phyloP scores from a whole-genome alignment of 257 asterid species.

The Prunella vulgaris region DNA sequence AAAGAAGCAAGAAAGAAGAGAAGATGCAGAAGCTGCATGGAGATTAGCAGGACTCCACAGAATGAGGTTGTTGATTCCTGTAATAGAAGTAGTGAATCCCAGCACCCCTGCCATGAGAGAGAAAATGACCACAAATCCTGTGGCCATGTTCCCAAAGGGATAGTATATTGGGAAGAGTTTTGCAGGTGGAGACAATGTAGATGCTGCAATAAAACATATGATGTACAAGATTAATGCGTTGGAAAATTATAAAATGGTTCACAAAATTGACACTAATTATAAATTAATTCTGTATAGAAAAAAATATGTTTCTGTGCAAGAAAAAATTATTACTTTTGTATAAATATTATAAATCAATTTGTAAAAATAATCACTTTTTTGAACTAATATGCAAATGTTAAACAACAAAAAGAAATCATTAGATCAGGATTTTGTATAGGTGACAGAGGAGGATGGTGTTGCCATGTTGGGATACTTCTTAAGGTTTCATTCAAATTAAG shows the following conservation, averaged over 20 bases:
- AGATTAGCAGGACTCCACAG: slow-evolving; percentile 55
- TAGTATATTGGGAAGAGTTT: slow-evolving; percentile 67
- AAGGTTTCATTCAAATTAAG: no score
- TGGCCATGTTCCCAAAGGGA: slow-evolving; percentile 89
- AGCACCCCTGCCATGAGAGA: slow-evolving; percentile 81
- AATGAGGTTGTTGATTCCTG: slow-evolving; percentile 48
- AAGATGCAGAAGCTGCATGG: slow-evolving; percentile 74
- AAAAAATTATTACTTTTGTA: no score
- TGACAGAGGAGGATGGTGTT: background rate
- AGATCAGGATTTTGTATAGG: background rate
- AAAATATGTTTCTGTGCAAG: no score
- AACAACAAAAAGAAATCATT: background rate
- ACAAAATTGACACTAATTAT: no score
- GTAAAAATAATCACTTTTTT: no score
- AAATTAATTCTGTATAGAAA: no score
- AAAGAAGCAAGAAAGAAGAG: slow-evolving; percentile 60
- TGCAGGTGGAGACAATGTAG: slow-evolving; percentile 49
- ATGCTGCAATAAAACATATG: no score
- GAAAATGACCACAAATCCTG: slow-evolving; percentile 68
- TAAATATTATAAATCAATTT: no score
- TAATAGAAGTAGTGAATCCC: slow-evolving; percentile 66
- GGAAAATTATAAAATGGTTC: no score
- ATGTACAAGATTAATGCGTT: no score
- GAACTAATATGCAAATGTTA: no score
- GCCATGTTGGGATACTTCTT: background rate